Conservation (phyloP, 2,329 filamentous ascomycete genomes). For the Penicillium sclerotigenum region DNA sequence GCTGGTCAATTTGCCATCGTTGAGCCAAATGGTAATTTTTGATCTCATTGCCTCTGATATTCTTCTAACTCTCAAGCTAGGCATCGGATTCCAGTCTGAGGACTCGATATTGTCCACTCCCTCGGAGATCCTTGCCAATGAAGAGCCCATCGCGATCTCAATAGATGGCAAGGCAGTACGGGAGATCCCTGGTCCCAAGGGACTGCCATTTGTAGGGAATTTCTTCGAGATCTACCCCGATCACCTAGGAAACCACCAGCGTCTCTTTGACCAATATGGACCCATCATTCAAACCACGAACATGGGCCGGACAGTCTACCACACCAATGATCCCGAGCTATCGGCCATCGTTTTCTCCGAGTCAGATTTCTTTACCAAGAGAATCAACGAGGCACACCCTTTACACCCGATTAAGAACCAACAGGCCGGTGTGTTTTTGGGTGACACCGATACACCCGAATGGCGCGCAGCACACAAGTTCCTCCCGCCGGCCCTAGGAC, state of each 20-base stretch:
- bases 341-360: slow-evolving; percentile 50
- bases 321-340: slow-evolving; percentile 52
- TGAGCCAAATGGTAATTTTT: slow-evolving; percentile 26
- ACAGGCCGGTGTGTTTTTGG: slow-evolving; percentile 32
- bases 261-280: slow-evolving; percentile 54
- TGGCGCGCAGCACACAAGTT: slow-evolving; percentile 57
- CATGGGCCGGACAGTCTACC: slow-evolving; percentile 51
- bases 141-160: slow-evolving; percentile 21
- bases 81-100: slow-evolving; percentile 23
- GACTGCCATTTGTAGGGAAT: slow-evolving; percentile 47
- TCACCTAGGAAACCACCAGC: slow-evolving; percentile 56
- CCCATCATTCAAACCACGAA: slow-evolving; percentile 53
- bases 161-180: slow-evolving; percentile 32
- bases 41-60: background rate
- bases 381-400: slow-evolving; percentile 40
- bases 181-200: slow-evolving; percentile 19
- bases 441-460: slow-evolving; percentile 32
- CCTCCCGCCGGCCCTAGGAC: slow-evolving; percentile 19
- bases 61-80: slow-evolving; percentile 7
- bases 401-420: slow-evolving; percentile 29
- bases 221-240: slow-evolving; percentile 57
- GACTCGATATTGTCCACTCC: slow-evolving; percentile 6
- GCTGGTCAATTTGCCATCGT: slow-evolving; percentile 33
- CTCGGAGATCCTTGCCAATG: slow-evolving; percentile 10
- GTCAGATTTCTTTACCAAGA: slow-evolving; percentile 54